Percentiles rank a stretch among this genome's conserved stretches.
phyloP scores from a whole-genome alignment of 148 eudicot species.

The Fagopyrum tataricum region DNA sequence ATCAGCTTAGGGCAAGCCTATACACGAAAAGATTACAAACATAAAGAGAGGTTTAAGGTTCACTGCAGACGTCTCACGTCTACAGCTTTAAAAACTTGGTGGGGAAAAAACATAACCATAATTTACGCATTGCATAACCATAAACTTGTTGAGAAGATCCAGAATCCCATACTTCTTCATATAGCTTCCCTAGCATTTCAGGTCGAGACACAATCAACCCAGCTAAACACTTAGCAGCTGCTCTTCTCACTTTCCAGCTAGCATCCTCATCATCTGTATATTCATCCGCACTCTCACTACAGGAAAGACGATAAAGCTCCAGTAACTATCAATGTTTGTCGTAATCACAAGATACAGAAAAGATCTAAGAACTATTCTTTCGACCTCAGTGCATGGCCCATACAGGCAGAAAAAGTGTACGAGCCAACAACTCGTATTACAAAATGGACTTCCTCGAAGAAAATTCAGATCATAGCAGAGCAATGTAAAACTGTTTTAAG shows the following conservation, averaged over 20 bases:
- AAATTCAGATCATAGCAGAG: neutral
- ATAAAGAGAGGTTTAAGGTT: neutral
- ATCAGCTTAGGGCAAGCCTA: conserved; percentile 97
- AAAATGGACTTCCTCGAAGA: neutral
- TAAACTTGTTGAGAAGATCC: neutral
- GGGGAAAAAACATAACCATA: neutral
- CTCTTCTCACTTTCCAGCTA: conserved; percentile 99
- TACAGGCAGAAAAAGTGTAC: neutral
- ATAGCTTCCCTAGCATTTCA: conserved; percentile 52
- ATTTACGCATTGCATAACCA: neutral
- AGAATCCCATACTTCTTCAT: neutral
- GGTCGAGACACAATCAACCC: conserved; percentile 94
- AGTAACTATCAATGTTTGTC: neutral
- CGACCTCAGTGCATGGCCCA: neutral
- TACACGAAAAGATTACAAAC: neutral
- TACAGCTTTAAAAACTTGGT: neutral
- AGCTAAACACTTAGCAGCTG: conserved; percentile 93
- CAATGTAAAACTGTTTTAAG: neutral
- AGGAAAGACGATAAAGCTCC: conserved; percentile 9
- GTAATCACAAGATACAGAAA: neutral
- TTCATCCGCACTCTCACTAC: conserved; percentile 92
- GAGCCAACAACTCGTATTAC: neutral
- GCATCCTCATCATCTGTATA: conserved; percentile 97
- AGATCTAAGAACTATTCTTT: neutral
- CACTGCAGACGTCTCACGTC: neutral